Conservation (phyloP, 352 stramenopile species). For the Phytophthora pistaciae region DNA sequence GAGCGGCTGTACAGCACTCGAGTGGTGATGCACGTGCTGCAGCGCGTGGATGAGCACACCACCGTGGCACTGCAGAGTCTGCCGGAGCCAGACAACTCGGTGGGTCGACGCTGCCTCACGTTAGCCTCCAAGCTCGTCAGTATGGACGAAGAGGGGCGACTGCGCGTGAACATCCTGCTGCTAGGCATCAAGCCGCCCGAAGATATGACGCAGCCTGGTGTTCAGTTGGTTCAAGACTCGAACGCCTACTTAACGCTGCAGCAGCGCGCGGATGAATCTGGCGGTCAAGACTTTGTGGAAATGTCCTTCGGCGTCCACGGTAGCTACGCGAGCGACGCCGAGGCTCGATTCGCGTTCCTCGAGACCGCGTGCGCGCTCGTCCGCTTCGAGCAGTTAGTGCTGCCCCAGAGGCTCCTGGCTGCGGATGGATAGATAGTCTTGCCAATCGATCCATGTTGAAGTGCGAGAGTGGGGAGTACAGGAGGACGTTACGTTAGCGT, state of each 20-base stretch:
- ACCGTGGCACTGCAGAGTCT: conserved; percentile 39
- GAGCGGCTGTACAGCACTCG: conserved; percentile 29
- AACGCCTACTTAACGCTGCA: conserved; percentile 45
- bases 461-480: conserved; percentile 1
- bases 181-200: conserved; percentile 32
- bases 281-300: conserved; percentile 28
- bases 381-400: conserved; percentile 46
- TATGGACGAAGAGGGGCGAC: conserved; percentile 17
- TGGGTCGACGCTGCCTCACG: conserved; percentile 32
- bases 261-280: conserved; percentile 12
- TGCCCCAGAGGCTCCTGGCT: conserved; percentile 17
- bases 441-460: conserved; percentile 8
- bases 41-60: conserved; percentile 35
- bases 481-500: neutral
- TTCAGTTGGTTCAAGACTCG: conserved; percentile 35
- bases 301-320: conserved; percentile 37
- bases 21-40: conserved; percentile 36
- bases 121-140: conserved; percentile 34
- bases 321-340: conserved; percentile 22
- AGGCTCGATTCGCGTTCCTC: conserved; percentile 37
- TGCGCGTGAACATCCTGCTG: conserved; percentile 20
- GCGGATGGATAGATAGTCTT: neutral
- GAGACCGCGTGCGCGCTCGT: conserved; percentile 35
- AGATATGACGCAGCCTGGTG: conserved; percentile 8
- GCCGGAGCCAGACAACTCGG: conserved; percentile 26